Evolutionary conservation across 2,329 filamentous ascomycete species (phyloP), one percentile per base, ranked within the genome.

Genomic region (Fusarium tuaranense): DNA sequence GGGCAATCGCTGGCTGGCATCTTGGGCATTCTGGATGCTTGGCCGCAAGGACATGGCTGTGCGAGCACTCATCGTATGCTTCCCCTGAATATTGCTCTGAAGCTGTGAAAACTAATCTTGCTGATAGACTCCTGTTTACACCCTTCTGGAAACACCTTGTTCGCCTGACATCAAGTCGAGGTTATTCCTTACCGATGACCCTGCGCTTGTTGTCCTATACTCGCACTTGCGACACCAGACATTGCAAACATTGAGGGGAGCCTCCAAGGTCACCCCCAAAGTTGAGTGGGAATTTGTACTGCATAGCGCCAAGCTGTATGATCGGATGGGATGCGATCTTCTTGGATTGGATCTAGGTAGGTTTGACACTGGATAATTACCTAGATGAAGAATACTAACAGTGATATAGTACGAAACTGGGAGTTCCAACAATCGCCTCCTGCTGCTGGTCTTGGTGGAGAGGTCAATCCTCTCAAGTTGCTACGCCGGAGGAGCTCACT

Each of bases 21-120:
- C 94, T 0, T 99, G 97, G 97, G 94, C 94, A 3, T 98, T 98
- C 80, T 97, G 95, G 93, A 94, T 98, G 88, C 87, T 98, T 7
- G 91, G 91, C 41, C 90, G 93, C 72, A 91, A 92, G 70, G 94
- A 97, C 75, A 93, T 95, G 87, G 94, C 96, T 7, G 95, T 98
- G 8, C 91, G 94, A 63, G 91, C 93, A 8, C 86, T 99, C 5
- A 93, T 97, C 76, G 93, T 95, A 84, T 86, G 92, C 84, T 20
- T 22, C 13, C 20, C 36, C 16, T 20, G 7, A 8, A 34, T 22
- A n/a, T 12, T 30, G 7, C 18, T 16, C 8, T 2, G 51, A 9
- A 10, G 36, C 16, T 16, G 25, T 16, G 27, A 61, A 22, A 36
- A 63, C 68, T 70, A 36, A 76, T 58, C 8, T 22, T 20, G 7